Conservation (phyloP, 2,329 filamentous ascomycete genomes). For the Colletotrichum karsti region DNA sequence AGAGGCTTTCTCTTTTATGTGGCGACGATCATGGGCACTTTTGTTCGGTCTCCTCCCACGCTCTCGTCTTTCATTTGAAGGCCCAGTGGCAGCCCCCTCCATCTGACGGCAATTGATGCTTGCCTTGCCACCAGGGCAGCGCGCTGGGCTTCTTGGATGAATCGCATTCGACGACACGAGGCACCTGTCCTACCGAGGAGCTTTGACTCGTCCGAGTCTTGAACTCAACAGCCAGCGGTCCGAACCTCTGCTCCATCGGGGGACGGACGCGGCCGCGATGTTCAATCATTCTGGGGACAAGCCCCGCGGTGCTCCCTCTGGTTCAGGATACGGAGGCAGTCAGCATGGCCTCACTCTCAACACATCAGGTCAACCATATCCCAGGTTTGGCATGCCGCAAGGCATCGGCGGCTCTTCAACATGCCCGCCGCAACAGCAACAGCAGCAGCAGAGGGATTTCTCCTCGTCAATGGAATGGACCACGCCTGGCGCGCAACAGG, state of each 20-base stretch:
- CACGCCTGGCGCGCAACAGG: slow-evolving; percentile 38
- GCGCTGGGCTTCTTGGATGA: slow-evolving; percentile 29
- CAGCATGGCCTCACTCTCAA: slow-evolving; percentile 33
- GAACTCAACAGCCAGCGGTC: slow-evolving; percentile 44
- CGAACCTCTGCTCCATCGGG: slow-evolving; percentile 40
- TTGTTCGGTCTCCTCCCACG: slow-evolving; percentile 41
- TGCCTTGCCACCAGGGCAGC: slow-evolving; percentile 40
- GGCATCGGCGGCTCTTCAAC: slow-evolving; percentile 36
- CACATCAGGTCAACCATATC: slow-evolving; percentile 42
- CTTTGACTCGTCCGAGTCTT: slow-evolving; percentile 48
- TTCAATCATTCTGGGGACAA: slow-evolving; percentile 44
- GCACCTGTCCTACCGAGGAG: slow-evolving; percentile 44
- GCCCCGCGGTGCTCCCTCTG: slow-evolving; percentile 38
- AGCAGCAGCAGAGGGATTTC: slow-evolving; percentile 14
- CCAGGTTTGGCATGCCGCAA: slow-evolving; percentile 41
- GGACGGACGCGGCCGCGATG: slow-evolving; percentile 44
- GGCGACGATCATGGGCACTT: slow-evolving; percentile 46
- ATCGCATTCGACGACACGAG: slow-evolving; percentile 29
- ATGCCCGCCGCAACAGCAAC: slow-evolving; percentile 32
- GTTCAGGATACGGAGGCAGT: slow-evolving; percentile 29
- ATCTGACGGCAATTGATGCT: slow-evolving; percentile 32
- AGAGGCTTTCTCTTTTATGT: slow-evolving; percentile 34
- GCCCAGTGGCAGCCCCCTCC: slow-evolving; percentile 30
- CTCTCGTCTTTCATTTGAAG: slow-evolving; percentile 42
- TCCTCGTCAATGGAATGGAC: slow-evolving; percentile 47